Conservation (phyloP, 192 early-diverging fungal species). For the Fimicolochytrium jonesii region DNA sequence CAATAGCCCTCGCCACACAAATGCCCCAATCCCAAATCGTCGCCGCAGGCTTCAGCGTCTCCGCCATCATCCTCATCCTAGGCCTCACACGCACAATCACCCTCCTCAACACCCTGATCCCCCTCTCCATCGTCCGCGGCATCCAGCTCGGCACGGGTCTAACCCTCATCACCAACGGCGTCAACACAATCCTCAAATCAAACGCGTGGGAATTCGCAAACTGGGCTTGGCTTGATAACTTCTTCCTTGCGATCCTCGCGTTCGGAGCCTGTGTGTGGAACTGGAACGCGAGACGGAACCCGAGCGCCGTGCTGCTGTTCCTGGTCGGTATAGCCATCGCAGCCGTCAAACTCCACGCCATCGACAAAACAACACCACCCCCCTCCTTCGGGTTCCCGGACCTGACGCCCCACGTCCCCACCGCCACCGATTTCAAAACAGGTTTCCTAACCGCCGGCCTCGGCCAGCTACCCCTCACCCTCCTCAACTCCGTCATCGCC, state of each 20-base stretch:
- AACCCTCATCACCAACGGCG: conserved; percentile 65
- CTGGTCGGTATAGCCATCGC: conserved; percentile 63
- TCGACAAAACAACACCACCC: background rate
- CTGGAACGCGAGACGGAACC: conserved; percentile 61
- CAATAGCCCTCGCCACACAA: conserved; percentile 69
- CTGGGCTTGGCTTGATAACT: conserved; percentile 69
- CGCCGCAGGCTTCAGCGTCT: conserved; percentile 67
- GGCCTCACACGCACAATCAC: conserved; percentile 66
- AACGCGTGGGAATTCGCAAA: conserved; percentile 53
- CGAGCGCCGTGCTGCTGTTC: conserved; percentile 71
- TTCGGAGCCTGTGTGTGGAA: conserved; percentile 65
- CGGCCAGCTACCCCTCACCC: conserved; percentile 83
- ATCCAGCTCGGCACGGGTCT: conserved; percentile 78
- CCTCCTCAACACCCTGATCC: conserved; percentile 64
- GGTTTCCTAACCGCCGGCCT: conserved; percentile 79
- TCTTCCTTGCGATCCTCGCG: conserved; percentile 63
- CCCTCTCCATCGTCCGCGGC: conserved; percentile 68
- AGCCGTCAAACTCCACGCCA: background rate
- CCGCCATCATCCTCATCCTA: conserved; percentile 60
- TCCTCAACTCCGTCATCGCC: conserved; percentile 78
- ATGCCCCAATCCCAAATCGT: conserved; percentile 68
- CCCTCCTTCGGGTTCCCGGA: conserved; percentile 22
- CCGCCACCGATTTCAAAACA: conserved; percentile 57
- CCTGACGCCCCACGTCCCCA: conserved; percentile 51
- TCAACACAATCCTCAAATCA: conserved; percentile 38